These are phyloP conservation scores for Raphanus sativus DNA, from an alignment of 345 rosid species.

Conservation along the genomic window DNA sequence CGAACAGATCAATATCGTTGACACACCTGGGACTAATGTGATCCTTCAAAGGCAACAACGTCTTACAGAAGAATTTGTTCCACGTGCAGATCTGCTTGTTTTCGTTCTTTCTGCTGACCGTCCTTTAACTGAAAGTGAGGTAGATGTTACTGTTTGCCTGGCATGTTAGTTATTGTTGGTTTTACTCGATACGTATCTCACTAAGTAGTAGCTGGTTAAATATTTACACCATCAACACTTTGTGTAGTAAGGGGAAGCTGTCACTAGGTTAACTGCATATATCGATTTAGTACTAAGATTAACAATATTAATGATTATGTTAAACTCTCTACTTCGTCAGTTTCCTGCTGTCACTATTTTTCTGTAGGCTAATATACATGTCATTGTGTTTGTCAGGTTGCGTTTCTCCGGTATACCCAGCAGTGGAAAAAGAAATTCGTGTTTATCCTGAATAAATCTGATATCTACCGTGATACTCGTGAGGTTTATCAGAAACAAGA, in stretches of 20 bases:
- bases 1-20: slow-evolving; percentile 82
- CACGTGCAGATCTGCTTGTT: slow-evolving; percentile 90
- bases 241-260: slow-evolving; percentile 10
- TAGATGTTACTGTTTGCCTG: slow-evolving; percentile 35
- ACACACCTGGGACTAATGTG: slow-evolving; percentile 96
- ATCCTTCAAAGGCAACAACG: slow-evolving; percentile 96
- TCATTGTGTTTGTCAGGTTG: slow-evolving; percentile 55
- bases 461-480: slow-evolving; percentile 68
- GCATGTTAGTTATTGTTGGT: slow-evolving; percentile 12
- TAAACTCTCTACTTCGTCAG: slow-evolving; percentile 1
- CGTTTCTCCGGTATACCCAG: slow-evolving; percentile 85
- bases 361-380: slow-evolving; percentile 19
- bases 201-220: slow-evolving; percentile 7
- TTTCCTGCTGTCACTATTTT: neutral
- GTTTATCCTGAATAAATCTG: slow-evolving; percentile 87
- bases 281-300: neutral
- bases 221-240: slow-evolving; percentile 18
- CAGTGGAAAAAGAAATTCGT: slow-evolving; percentile 97
- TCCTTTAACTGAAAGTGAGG: slow-evolving; percentile 97
- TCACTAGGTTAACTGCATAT: slow-evolving; percentile 5
- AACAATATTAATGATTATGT: neutral
- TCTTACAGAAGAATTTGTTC: slow-evolving; percentile 93
- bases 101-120: slow-evolving; percentile 97
- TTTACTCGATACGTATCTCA: slow-evolving; percentile 14
- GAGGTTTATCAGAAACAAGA: slow-evolving; percentile 56